A percentile compares a stretch with the other conserved stretches of the same genome.
Evolutionary conservation across 352 stramenopile genomes (phyloP).

Genomic region (Phytopythium cucurbitacearum): DNA sequence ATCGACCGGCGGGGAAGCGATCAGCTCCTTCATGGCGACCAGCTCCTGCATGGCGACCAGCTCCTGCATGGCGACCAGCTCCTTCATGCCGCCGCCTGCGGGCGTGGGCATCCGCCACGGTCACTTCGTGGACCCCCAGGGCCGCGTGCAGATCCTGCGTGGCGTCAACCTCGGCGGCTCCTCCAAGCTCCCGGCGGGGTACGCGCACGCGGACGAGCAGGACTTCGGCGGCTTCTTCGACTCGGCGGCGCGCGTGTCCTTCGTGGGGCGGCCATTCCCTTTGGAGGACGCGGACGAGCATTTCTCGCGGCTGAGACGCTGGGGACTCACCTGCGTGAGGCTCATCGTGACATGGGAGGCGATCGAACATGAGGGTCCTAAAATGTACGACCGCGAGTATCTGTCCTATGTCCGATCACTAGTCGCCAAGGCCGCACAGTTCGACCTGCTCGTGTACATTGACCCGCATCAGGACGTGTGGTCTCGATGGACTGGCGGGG

Average conservation of each 20-base stretch:
- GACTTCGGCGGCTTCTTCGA: constrained; percentile 40
- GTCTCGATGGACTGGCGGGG: constrained; percentile 87
- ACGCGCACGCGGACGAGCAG: constrained; percentile 22
- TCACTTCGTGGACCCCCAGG: constrained; percentile 50
- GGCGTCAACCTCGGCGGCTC: constrained; percentile 68
- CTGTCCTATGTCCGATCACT: constrained; percentile 68
- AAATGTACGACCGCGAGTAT: constrained; percentile 84
- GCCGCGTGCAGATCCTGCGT: constrained; percentile 38
- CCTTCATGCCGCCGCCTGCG: neutral
- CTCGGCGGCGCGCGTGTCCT: constrained; percentile 28
- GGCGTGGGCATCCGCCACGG: constrained; percentile 7
- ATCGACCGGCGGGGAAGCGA: too few species aligned
- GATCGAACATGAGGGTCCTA: constrained; percentile 82
- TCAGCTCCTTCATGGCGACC: too few species aligned
- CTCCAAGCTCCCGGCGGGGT: constrained; percentile 50
- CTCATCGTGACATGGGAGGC: constrained; percentile 90
- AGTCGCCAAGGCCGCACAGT: constrained; percentile 49
- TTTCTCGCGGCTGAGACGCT: constrained; percentile 72
- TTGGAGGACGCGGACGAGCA: constrained; percentile 74
- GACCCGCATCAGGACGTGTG: constrained; percentile 92
- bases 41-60: too few species aligned
- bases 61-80: too few species aligned
- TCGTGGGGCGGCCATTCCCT: constrained; percentile 83
- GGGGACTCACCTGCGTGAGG: constrained; percentile 80
- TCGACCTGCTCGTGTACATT: constrained; percentile 84